phyloP scores from a whole-genome alignment of 257 asterid genomes.

The Craterostigma plantagineum region DNA sequence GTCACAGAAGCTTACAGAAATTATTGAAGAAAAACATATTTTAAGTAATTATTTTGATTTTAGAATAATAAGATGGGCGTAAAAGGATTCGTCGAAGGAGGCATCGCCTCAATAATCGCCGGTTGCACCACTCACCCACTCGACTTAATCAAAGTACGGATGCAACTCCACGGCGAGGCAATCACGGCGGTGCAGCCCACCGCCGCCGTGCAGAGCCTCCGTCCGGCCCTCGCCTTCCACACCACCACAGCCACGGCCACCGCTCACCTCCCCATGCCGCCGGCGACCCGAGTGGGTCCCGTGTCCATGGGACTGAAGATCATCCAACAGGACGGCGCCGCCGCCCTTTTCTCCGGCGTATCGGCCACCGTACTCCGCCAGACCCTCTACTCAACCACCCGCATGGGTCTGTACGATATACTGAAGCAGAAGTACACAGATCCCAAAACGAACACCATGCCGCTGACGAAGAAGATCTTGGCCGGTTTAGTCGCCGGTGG shows the following conservation, averaged over 20 bases:
- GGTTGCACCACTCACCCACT: slow-evolving; percentile 4
- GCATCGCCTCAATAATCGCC: slow-evolving; percentile 2
- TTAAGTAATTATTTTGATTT: no score
- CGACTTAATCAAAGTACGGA: slow-evolving; percentile 2
- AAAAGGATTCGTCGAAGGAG: slow-evolving; percentile 6
- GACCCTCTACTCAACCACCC: slow-evolving; percentile 3
- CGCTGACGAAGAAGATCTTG: slow-evolving; percentile 2
- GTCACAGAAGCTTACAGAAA: no score
- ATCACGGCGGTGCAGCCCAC: neutral
- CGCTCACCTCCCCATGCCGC: no score
- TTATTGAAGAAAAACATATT: no score
- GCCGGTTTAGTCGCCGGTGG: slow-evolving; percentile 5
- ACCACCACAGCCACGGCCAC: neutral
- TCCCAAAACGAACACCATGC: neutral
- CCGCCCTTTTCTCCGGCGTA: neutral
- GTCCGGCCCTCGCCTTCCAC: slow-evolving; percentile 4
- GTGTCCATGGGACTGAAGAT: slow-evolving; percentile 2
- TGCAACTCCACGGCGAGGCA: slow-evolving; percentile 6
- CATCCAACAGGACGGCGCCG: slow-evolving; percentile 1
- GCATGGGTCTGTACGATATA: slow-evolving; percentile 3
- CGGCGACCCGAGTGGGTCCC: neutral
- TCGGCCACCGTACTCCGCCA: slow-evolving; percentile 7
- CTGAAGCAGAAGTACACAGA: slow-evolving; percentile 1
- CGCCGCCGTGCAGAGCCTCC: neutral
- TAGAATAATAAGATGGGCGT: neutral